Evolutionary conservation across 495 filamentous ascomycete species (phyloP).

Genomic region (Trichoderma asperelloides): DNA sequence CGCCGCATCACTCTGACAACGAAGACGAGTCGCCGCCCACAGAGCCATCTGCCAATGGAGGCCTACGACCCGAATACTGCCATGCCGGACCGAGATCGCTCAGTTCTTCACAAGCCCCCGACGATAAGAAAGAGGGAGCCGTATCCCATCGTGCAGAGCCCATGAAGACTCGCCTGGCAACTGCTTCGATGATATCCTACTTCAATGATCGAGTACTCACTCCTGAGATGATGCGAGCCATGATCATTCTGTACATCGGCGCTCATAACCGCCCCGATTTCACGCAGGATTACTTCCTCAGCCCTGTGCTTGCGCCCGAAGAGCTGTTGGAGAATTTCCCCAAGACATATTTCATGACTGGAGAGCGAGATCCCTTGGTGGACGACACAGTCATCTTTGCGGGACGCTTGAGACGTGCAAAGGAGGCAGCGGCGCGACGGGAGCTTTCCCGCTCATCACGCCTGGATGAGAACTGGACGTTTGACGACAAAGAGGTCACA

Average conservation of each 20-base stretch:
- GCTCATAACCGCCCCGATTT: conserved; percentile 91
- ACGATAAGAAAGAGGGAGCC: conserved; percentile 13
- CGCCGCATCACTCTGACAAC: conserved; percentile 56
- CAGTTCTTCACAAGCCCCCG: conserved; percentile 23
- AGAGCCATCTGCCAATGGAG: conserved; percentile 12
- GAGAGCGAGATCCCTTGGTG: conserved; percentile 89
- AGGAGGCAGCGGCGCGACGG: conserved; percentile 48
- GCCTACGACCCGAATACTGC: conserved; percentile 35
- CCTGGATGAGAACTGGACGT: conserved; percentile 22
- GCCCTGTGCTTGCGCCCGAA: conserved; percentile 82
- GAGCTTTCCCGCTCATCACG: conserved; percentile 2
- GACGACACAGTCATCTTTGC: conserved; percentile 97
- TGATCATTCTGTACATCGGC: conserved; percentile 97
- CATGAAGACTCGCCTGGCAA: conserved; percentile 80
- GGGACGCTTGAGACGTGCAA: conserved; percentile 73
- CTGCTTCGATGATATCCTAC: conserved; percentile 94
- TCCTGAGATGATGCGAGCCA: conserved; percentile 97
- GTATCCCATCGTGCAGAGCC: conserved; percentile 48
- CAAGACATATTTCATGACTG: conserved; percentile 86
- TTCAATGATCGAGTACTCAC: conserved; percentile 92
- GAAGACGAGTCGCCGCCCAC: conserved; percentile 39
- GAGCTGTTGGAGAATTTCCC: conserved; percentile 72
- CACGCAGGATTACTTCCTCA: conserved; percentile 79
- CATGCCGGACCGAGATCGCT: conserved; percentile 30
- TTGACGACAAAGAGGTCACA: conserved; percentile 67